Evolutionary conservation across 1,284 basidiomycete species (phyloP), one percentile per base, ranked within the genome.

Genomic region (Leccinum griseonigrum): DNA sequence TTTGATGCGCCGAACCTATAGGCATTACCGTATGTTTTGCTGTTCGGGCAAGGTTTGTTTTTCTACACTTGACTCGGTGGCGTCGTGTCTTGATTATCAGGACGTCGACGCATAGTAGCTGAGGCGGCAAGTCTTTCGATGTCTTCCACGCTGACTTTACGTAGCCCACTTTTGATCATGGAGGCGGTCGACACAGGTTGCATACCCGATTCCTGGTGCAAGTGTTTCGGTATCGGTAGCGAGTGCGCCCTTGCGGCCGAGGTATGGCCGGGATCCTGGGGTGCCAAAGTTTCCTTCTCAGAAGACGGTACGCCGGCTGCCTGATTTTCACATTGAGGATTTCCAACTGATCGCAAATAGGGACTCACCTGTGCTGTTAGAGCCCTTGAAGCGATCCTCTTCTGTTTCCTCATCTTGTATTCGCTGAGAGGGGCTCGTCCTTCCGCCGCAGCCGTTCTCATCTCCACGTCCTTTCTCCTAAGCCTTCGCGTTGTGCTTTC

Each of bases 401-500:
- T 72, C 48, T 61, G 63, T 32, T 66, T 73, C 56, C 69, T 71
- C 54, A 54, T 69, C 51, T 16, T 66, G 52, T 63, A 61, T 62
- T 70, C 69, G 34, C 68, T 72, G 8, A 70, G 53, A 46, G 69
- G 67, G n/a, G 57, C 48, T 36, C 71, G 61, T 13, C 69, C 70
- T 11, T 70, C 70, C 0, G 70, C 67, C 8, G 58, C 62, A 1
- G 69, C 69, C 2, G 61, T 65, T 53, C 61, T 67, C 8, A 54
- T 58, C 52, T 70, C 71, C 7, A 60, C 64, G 9, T 64, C 69
- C 29, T 61, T 74, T 34, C 69, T 69, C 55, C 71, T 72, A 3
- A 70, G 36, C 54, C 70, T 63, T 40, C 69, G 68, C 6, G 62
- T 14, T 3, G 70, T 70, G 32, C 69, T 74, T 51, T 74, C 71